Percentiles rank a stretch among this genome's conserved stretches.
Conservation (phyloP, 2,329 filamentous ascomycete genomes). For the Apiospora rasikravindrae region DNA sequence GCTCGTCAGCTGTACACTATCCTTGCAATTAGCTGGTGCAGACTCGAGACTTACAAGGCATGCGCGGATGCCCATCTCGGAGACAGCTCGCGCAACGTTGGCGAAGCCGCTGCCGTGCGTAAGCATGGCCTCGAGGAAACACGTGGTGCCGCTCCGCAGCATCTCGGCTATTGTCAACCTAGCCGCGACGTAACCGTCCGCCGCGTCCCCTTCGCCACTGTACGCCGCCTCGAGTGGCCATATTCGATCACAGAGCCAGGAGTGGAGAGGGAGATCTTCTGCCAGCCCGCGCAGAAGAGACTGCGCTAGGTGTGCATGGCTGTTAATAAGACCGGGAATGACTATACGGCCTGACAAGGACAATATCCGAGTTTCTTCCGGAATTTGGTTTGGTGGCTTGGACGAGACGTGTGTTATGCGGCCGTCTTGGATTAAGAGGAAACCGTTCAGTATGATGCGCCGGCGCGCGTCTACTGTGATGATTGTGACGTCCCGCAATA, state of each 20-base stretch:
- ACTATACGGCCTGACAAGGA: constrained; percentile 49
- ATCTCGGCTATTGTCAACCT: constrained; percentile 56
- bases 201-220: constrained; percentile 31
- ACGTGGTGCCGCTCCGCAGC: constrained; percentile 55
- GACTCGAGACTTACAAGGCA: constrained; percentile 28
- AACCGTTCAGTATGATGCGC: constrained; percentile 53
- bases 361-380: constrained; percentile 30
- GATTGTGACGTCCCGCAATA: constrained; percentile 56
- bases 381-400: constrained; percentile 30
- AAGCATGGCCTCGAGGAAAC: constrained; percentile 58
- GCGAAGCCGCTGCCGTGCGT: constrained; percentile 34
- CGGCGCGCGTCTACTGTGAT: constrained; percentile 53
- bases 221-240: constrained; percentile 44
- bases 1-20: background rate
- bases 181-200: constrained; percentile 55
- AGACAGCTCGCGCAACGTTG: constrained; percentile 28
- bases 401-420: constrained; percentile 51
- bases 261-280: constrained; percentile 54
- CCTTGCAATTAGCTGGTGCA: background rate
- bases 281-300: constrained; percentile 53
- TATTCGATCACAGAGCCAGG: constrained; percentile 56
- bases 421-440: constrained; percentile 45
- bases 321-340: constrained; percentile 55
- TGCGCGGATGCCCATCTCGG: constrained; percentile 29
- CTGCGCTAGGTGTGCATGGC: constrained; percentile 56